These are phyloP conservation scores for Beauveria varroae DNA, from an alignment of 2,329 filamentous ascomycete genomes.

Conservation along the genomic window DNA sequence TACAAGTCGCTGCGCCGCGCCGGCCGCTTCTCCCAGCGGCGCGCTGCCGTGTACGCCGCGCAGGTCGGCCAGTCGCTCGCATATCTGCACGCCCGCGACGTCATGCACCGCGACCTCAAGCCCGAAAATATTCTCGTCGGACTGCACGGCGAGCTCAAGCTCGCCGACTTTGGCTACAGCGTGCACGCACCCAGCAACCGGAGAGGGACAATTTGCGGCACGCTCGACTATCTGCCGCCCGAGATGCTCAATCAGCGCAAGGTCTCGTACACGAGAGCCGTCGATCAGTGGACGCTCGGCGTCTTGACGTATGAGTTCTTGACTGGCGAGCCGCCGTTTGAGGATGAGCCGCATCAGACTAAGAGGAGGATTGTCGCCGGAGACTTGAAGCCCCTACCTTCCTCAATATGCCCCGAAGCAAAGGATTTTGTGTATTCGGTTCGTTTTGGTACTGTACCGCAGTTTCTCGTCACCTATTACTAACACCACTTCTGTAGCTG, in stretches of 20 bases:
- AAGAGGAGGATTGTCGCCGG: slow-evolving; percentile 15
- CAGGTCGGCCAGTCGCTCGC: slow-evolving; percentile 81
- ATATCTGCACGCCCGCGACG: slow-evolving; percentile 83
- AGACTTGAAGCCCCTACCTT: slow-evolving; percentile 17
- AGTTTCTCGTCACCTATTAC: background rate
- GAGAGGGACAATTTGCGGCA: slow-evolving; percentile 20
- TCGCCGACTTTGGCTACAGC: slow-evolving; percentile 23
- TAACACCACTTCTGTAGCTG: slow-evolving; percentile 10
- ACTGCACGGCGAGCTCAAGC: slow-evolving; percentile 21
- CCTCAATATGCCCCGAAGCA: slow-evolving; percentile 15
- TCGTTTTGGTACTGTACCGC: background rate
- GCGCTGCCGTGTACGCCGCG: slow-evolving; percentile 77
- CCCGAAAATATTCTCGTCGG: slow-evolving; percentile 28
- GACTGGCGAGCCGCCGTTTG: slow-evolving; percentile 18
- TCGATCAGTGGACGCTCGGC: slow-evolving; percentile 19
- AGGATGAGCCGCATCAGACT: slow-evolving; percentile 17
- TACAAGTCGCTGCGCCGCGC: slow-evolving; percentile 80
- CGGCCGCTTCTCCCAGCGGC: slow-evolving; percentile 74
- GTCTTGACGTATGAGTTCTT: slow-evolving; percentile 21
- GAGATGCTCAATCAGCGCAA: slow-evolving; percentile 17
- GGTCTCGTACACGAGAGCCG: slow-evolving; percentile 13
- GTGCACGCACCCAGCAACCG: slow-evolving; percentile 20
- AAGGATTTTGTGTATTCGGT: slow-evolving; percentile 16
- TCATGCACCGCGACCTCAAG: slow-evolving; percentile 83
- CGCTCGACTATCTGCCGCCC: slow-evolving; percentile 22